Conservation (phyloP, 1,139 yeast species). For the Scheffersomyces titani region DNA sequence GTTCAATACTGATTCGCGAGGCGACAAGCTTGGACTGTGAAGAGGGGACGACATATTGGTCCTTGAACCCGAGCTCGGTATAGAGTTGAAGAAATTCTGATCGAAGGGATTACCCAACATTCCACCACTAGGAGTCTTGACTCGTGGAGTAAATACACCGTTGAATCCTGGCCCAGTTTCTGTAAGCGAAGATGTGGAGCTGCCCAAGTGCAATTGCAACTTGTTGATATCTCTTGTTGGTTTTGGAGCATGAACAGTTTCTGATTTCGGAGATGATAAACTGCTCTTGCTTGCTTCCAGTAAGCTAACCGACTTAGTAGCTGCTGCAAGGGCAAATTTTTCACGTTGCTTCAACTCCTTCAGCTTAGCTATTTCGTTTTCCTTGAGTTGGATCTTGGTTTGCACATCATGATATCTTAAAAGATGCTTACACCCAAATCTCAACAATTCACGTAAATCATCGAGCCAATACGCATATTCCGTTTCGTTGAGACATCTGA, state of each 20-base stretch:
- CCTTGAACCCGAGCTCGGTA: slow-evolving; percentile 6
- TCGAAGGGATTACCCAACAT: slow-evolving; percentile 39
- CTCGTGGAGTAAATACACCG: slow-evolving; percentile 42
- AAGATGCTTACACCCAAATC: slow-evolving; percentile 36
- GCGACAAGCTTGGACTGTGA: slow-evolving; percentile 17
- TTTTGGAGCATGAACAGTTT: neutral
- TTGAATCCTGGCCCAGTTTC: slow-evolving; percentile 8
- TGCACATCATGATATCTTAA: slow-evolving; percentile 38
- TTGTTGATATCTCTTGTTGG: neutral
- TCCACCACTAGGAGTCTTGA: slow-evolving; percentile 32
- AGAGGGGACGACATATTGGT: slow-evolving; percentile 6
- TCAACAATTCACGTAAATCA: slow-evolving; percentile 41
- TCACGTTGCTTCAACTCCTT: slow-evolving; percentile 10
- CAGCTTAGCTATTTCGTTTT: slow-evolving; percentile 10
- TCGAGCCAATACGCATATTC: slow-evolving; percentile 40
- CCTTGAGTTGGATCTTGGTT: slow-evolving; percentile 24
- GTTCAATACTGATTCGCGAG: slow-evolving; percentile 11
- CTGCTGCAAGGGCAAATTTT: slow-evolving; percentile 1
- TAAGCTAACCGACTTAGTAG: neutral
- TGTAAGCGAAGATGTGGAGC: neutral
- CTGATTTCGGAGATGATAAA: neutral
- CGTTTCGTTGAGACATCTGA: slow-evolving; percentile 33
- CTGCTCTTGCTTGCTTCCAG: neutral
- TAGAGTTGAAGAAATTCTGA: slow-evolving; percentile 23
- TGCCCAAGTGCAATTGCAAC: neutral